phyloP scores from a whole-genome alignment of 805 yeast genomes.

The Saccharomycopsis fibuligera region DNA sequence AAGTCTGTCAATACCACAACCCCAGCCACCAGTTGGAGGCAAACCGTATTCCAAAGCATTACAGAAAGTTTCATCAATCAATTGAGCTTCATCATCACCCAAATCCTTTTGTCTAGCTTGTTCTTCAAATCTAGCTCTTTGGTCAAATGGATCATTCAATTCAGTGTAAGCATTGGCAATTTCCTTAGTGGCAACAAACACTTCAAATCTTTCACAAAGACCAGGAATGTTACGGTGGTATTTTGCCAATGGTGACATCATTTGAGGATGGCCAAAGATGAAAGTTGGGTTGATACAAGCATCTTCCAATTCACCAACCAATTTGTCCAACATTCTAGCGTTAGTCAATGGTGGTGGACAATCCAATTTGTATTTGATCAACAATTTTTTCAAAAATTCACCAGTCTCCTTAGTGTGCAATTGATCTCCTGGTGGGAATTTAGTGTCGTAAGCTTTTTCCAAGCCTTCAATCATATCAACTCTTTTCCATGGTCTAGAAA shows the following conservation, averaged over 20 bases:
- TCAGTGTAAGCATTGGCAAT: slow-evolving; percentile 98
- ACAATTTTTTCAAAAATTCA: slow-evolving; percentile 73
- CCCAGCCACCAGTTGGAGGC: slow-evolving; percentile 99
- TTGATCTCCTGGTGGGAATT: slow-evolving; percentile 93
- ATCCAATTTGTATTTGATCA: slow-evolving; percentile 74
- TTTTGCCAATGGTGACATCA: slow-evolving; percentile 99
- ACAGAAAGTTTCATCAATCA: slow-evolving; percentile 94
- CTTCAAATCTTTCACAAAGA: slow-evolving; percentile 96
- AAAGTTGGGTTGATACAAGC: slow-evolving; percentile 94
- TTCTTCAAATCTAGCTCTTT: slow-evolving; percentile 95
- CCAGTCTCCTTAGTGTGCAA: slow-evolving; percentile 93
- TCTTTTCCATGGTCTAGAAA: slow-evolving; percentile 97
- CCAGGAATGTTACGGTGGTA: slow-evolving; percentile 90
- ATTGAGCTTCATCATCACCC: slow-evolving; percentile 98
- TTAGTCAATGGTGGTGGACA: slow-evolving; percentile 90
- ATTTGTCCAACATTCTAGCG: slow-evolving; percentile 97
- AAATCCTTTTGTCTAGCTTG: slow-evolving; percentile 98
- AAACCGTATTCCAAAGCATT: slow-evolving; percentile 96
- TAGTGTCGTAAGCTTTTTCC: slow-evolving; percentile 78
- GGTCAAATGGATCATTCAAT: slow-evolving; percentile 98
- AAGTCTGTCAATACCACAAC: slow-evolving; percentile 86
- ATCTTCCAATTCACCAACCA: slow-evolving; percentile 95
- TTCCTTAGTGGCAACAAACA: slow-evolving; percentile 97
- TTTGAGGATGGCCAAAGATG: slow-evolving; percentile 97
- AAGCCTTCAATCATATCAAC: slow-evolving; percentile 94